Percentiles rank a stretch among this genome's conserved stretches.
Evolutionary conservation across 1,284 basidiomycete genomes (phyloP).

Genomic region (Heliocybe sulcata): DNA sequence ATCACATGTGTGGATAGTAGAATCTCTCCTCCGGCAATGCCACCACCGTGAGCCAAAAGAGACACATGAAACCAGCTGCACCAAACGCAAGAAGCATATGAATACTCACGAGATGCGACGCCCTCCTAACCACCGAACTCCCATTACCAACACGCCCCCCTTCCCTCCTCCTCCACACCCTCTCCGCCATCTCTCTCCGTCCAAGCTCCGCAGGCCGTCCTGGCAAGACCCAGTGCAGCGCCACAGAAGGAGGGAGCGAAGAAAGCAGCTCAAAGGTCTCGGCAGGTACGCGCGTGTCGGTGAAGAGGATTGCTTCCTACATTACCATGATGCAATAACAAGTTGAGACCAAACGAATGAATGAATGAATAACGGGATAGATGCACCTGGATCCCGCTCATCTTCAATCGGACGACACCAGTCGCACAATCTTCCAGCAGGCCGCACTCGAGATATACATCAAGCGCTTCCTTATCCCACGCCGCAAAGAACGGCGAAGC

Average conservation of each 20-base stretch:
- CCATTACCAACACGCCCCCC: too few relatives aligned
- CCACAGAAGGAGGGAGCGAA: neutral
- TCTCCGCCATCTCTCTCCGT: neutral
- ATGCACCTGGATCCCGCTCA: neutral
- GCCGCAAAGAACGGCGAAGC: neutral
- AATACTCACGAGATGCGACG: conserved; percentile 9
- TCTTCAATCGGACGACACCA: neutral
- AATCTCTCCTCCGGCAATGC: too few relatives aligned
- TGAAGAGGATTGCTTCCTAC: conserved; percentile 3
- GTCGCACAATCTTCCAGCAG: neutral
- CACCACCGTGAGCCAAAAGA: too few relatives aligned
- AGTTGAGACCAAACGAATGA: too few relatives aligned
- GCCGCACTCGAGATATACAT: neutral
- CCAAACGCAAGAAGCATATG: conserved; percentile 12
- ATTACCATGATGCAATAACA: too few relatives aligned
- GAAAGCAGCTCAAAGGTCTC: neutral
- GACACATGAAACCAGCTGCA: too few relatives aligned
- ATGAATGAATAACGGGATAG: too few relatives aligned
- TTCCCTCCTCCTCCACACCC: neutral
- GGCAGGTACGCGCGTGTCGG: neutral
- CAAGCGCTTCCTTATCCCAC: neutral
- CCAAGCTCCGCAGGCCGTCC: neutral
- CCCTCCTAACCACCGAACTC: conserved; percentile 26
- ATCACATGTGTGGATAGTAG: too few relatives aligned
- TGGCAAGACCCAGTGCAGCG: conserved; percentile 3